Evolutionary conservation across 257 asterid genomes (phyloP).

Genomic region (Capsicum rhomboideum): DNA sequence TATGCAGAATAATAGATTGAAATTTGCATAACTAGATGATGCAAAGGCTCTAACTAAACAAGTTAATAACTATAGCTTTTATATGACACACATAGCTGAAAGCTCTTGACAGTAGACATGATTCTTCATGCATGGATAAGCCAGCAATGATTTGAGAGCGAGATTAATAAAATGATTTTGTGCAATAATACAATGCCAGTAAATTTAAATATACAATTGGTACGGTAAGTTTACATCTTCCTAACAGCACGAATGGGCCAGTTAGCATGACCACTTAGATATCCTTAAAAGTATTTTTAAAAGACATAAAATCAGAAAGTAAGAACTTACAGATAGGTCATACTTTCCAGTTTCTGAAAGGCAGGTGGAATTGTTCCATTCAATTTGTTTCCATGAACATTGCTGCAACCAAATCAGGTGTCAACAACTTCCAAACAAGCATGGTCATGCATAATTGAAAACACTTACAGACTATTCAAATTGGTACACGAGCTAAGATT

Average conservation of each 20-base stretch:
- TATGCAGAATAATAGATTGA: neutral
- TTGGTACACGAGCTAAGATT: constrained; percentile 92
- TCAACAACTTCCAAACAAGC: neutral
- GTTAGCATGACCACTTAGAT: neutral
- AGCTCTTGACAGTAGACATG: neutral
- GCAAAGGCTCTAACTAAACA: neutral
- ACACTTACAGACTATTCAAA: constrained; percentile 91
- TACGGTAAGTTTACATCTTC: neutral
- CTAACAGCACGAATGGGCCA: neutral
- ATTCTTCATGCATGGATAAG: neutral
- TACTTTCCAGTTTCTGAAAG: constrained; percentile 79
- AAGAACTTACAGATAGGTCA: constrained; percentile 86
- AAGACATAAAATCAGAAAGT: neutral
- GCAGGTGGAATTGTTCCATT: constrained; percentile 71
- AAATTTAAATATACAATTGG: neutral
- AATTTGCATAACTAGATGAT: neutral
- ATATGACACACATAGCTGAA: neutral
- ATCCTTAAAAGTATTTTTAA: neutral
- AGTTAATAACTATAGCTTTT: neutral
- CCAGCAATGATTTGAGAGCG: neutral
- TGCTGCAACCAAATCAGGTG: constrained; percentile 33
- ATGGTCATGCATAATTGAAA: neutral
- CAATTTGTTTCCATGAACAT: constrained; percentile 72
- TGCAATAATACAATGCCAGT: neutral
- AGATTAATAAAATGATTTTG: neutral